These are phyloP conservation scores for Sclerotinia subarctica DNA, from an alignment of 2,329 filamentous ascomycete genomes.

Conservation along the genomic window DNA sequence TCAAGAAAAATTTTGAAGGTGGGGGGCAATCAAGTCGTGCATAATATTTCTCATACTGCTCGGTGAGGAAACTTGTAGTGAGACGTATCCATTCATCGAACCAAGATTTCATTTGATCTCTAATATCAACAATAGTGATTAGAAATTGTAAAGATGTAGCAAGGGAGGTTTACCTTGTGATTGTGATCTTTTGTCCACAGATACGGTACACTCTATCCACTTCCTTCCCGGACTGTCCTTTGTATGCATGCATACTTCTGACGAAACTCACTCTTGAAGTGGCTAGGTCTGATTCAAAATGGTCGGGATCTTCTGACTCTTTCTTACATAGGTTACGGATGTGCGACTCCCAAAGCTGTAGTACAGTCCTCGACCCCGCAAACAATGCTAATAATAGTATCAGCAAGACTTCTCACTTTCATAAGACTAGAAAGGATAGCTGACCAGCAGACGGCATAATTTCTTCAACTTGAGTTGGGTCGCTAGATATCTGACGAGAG, in stretches of 20 bases:
- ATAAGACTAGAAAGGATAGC: neutral
- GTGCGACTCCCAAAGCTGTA: neutral
- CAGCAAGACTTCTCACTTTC: neutral
- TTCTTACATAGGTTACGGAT: neutral
- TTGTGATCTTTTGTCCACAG: slow-evolving; percentile 3
- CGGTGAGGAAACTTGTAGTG: neutral
- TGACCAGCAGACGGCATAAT: neutral
- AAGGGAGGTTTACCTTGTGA: slow-evolving; percentile 1
- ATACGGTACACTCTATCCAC: neutral
- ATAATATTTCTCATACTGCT: neutral
- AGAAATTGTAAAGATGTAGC: neutral
- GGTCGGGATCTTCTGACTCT: neutral
- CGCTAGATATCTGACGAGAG: neutral
- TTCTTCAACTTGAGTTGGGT: neutral
- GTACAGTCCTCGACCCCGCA: neutral
- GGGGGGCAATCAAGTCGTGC: neutral
- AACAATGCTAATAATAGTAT: neutral
- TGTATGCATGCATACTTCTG: neutral
- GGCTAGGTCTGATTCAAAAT: neutral
- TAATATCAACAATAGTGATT: neutral
- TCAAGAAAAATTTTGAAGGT: slow-evolving; percentile 3
- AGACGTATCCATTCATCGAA: neutral
- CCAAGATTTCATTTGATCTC: slow-evolving; percentile 2
- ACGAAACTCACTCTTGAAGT: neutral
- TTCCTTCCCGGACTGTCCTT: neutral